phyloP scores from a whole-genome alignment of 148 eudicot genomes.

The Amaranthus hypochondriacus region DNA sequence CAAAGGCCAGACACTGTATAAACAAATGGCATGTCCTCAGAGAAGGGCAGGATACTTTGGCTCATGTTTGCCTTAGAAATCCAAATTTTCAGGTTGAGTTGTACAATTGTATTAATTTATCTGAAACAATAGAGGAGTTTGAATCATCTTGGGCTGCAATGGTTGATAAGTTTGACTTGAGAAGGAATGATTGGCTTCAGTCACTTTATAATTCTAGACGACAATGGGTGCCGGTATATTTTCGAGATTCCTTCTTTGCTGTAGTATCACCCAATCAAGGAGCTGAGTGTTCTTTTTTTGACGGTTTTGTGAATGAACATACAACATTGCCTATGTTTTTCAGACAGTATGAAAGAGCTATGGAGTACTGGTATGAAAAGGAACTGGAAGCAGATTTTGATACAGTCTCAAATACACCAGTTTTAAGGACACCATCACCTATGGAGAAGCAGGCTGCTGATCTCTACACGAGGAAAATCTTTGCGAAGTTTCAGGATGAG shows the following conservation, averaged over 20 bases:
- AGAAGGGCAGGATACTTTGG: constrained; percentile 76
- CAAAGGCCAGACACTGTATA: constrained; percentile 64
- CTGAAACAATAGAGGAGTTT: constrained; percentile 87
- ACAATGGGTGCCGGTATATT: constrained; percentile 87
- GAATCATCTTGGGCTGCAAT: constrained; percentile 72
- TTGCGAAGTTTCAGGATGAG: constrained; percentile 85
- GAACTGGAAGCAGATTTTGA: constrained; percentile 86
- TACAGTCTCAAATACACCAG: constrained; percentile 59
- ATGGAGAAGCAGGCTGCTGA: constrained; percentile 94
- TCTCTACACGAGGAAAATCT: constrained; percentile 72
- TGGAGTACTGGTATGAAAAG: constrained; percentile 75
- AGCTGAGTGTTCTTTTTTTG: constrained; percentile 61
- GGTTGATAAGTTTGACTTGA: constrained; percentile 66
- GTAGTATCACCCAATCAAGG: constrained; percentile 54
- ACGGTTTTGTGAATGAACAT: constrained; percentile 72
- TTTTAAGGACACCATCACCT: constrained; percentile 83
- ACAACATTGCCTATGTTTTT: constrained; percentile 83
- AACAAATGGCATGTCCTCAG: constrained; percentile 81
- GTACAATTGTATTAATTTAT: constrained; percentile 73
- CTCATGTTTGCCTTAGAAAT: constrained; percentile 52
- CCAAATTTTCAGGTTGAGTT: constrained; percentile 78
- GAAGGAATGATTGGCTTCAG: constrained; percentile 77
- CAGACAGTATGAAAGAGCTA: constrained; percentile 90
- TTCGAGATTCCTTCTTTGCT: constrained; percentile 82
- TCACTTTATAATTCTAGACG: constrained; percentile 52